These are phyloP conservation scores for Guadua angustifolia DNA, from an alignment of 176 grass and related monocot genomes.

Conservation along the genomic window DNA sequence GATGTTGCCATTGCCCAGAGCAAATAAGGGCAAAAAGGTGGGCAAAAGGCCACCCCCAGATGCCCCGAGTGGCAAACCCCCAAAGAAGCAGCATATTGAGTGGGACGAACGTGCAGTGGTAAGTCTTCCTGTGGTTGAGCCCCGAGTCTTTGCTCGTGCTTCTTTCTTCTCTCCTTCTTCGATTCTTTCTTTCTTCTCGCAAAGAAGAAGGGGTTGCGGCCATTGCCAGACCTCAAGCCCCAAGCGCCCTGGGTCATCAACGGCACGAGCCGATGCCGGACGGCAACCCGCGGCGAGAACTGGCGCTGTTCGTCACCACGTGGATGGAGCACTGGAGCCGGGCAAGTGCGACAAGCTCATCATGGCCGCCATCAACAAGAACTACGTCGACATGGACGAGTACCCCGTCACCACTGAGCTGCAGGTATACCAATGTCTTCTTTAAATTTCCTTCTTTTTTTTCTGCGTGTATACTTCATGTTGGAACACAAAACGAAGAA, in stretches of 20 bases:
- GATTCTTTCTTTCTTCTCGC: no score
- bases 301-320: conserved; percentile 92
- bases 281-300: conserved; percentile 95
- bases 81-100: no score
- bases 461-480: not conserved
- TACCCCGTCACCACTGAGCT: conserved; percentile 96
- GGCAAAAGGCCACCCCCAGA: no score
- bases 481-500: no score
- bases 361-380: conserved; percentile 91
- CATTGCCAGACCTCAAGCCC: no score
- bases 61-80: no score
- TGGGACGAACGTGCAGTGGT: no score
- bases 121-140: no score
- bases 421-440: conserved; percentile 48
- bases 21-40: no score
- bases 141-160: fast-evolving
- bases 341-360: conserved; percentile 99
- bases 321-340: conserved; percentile 99
- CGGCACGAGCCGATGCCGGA: conserved; percentile 99
- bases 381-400: conserved; percentile 99
- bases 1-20: no score
- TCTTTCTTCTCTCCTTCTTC: fast-evolving
- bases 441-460: not conserved
- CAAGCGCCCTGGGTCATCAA: no score
- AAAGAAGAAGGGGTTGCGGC: no score